These are phyloP conservation scores for Naumovozyma castellii DNA, from an alignment of 805 yeast species.

Conservation along the genomic window DNA sequence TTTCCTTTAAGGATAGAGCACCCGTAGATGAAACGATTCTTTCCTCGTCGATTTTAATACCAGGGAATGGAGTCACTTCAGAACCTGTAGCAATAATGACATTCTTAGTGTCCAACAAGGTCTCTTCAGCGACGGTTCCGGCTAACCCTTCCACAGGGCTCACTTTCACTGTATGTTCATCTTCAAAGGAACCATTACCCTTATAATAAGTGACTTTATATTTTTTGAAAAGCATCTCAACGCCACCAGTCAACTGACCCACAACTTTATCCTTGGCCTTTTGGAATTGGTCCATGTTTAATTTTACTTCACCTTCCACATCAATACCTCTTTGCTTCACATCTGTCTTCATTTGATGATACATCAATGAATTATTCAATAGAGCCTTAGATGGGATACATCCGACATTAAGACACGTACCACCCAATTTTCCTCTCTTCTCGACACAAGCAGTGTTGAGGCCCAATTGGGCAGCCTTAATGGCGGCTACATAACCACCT, in stretches of 20 bases:
- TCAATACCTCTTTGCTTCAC: conserved; percentile 85
- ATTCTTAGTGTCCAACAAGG: conserved; percentile 67
- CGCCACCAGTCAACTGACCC: conserved; percentile 81
- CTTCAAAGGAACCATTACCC: conserved; percentile 83
- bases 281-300: conserved; percentile 74
- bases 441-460: conserved; percentile 92
- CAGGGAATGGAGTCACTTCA: conserved; percentile 98
- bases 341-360: conserved; percentile 81
- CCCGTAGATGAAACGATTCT: conserved; percentile 96
- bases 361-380: conserved; percentile 87
- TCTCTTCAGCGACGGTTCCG: conserved; percentile 53
- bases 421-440: conserved; percentile 93
- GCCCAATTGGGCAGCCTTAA: conserved; percentile 96
- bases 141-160: conserved; percentile 81
- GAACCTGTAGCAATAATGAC: conserved; percentile 97
- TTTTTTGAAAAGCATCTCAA: conserved; percentile 90
- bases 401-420: conserved; percentile 97
- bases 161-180: conserved; percentile 69
- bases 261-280: conserved; percentile 90
- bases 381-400: conserved; percentile 97
- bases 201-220: conserved; percentile 90
- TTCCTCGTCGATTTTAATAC: conserved; percentile 91
- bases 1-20: conserved; percentile 69
- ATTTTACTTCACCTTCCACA: conserved; percentile 53
- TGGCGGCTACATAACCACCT: conserved; percentile 98